Evolutionary conservation across 805 yeast species (phyloP), one percentile per base, ranked within the genome.

Genomic region (Grigorovia yakushimaensis): DNA sequence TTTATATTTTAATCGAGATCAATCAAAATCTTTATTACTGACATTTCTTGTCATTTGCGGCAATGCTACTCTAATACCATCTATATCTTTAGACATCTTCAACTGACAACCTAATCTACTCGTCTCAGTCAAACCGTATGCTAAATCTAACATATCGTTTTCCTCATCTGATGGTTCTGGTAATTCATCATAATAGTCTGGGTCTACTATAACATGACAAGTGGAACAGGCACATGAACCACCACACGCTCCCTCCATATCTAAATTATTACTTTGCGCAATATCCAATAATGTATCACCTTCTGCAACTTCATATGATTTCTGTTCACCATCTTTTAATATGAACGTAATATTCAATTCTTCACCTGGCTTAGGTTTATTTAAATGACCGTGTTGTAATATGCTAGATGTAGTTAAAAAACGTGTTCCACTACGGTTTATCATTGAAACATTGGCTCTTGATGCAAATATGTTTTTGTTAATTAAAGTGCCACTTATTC

Each of bases 201-300:
- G 98, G 63, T 93, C 98, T 38, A 93, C 88, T 44, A 93, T 91
- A 46, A 93, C 82, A 68, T 93, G 98, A 63, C 98, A 93, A 0
- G 98, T 93, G 5, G 97, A 88, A 65, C 98, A 93, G 1, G 98
- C 98, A 73, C 98, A 93, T 4, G 97, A 88, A 3, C 98, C 98
- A 20, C 98, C 98, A 68, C 98, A 93, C 0, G 98, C 98, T 41
- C 87, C 96, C 65, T 93, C 98, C 93, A 93, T 89, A 55, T 93
- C 98, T 49, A 93, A 67, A 58, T 89, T 84, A 61, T 89, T 69
- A 3, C 93, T 94, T 68, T 93, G 98, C 5, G 98, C 98, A 48
- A 93, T 88, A 63, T 93, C 98, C 62, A 93, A 70, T 23, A 93
- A 61, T 36, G 88, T 80, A 61, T 93, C 98, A 13, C 98, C 98